Evolutionary conservation across 495 filamentous ascomycete genomes (phyloP), one percentile per base, ranked within the genome.

Genomic region (Lasiosphaeria miniovina): DNA sequence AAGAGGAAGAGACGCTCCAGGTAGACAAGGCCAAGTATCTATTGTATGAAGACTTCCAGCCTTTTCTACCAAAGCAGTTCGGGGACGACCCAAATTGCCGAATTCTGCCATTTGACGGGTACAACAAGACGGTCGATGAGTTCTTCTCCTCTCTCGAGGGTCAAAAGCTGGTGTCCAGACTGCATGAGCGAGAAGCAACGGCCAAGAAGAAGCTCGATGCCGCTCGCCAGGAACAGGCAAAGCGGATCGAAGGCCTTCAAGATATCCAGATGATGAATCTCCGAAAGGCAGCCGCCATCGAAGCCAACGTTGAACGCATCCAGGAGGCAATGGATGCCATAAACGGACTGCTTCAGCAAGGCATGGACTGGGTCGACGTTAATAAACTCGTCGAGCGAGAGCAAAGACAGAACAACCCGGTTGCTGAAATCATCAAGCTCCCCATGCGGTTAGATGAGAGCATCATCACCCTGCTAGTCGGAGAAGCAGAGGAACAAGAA

Each of bases 131-230:
- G 0, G 91, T 96, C 0, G 94, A 98, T 65, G 90, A 96, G 61
- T 98, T 96, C 71, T 98, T 93, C 71, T 98, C 94, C 1, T 96
- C 93, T 0, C 83, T 98, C 17, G 94, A 98, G 72, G 90, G 91
- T 0, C 94, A 97, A 70, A 96, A 90, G 65, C 82, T 98, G 9
- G 89, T 93, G 71, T 93, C 90, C 0, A 77, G 85, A 12, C 75
- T 98, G 31, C 83, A 83, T 33, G 94, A 96, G 67, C 84, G 86
- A 11, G 91, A 98, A 69, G 83, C 88, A 35, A 80, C 81, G 11
- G 94, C 94, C 4, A 90, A 87, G 73, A 84, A 82, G 61, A 96
- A 93, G 68, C 77, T 98, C 12, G 90, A 95, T 24, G 80, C 86
- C 14, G 90, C 93, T 15, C 83, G 86, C 55, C 77, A 86, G 43